Base-by-base conservation (phyloP, 2,329 filamentous ascomycete genomes). In the Cladophialophora immunda region DNA sequence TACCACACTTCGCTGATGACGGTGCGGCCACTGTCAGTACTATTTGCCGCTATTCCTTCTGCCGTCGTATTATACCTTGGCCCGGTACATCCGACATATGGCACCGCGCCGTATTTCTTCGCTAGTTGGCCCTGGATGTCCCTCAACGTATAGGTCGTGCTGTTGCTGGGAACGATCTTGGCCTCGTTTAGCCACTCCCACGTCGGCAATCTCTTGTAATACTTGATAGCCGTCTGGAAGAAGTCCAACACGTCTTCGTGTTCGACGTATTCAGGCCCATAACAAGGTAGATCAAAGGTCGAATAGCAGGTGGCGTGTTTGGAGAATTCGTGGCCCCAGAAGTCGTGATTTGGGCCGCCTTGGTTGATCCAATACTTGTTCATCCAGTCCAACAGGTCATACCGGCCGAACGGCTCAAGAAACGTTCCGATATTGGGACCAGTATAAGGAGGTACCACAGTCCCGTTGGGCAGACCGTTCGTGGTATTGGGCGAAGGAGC, bases 271-370 rank as follows among this genome's bases (percentile, higher is more conserved):
- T 81, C 73, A 4, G 87, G 86, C 0, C 87, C 87, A 76, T 89
- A 91, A 83, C 89, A 91, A 32, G 86, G 83, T n/a, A 73, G 29
- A 73, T 90, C 87, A 74, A 91, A 90, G 67, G 85, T 89, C 55
- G 84, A 87, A 80, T 81, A 90, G 81, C 89, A 91, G 15, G 88
- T 90, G 2, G 84, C 88, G 77, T 90, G 88, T 80, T 90, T 90
- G 78, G 81, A 84, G 80, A 88, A 90, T 75, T 90, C 88, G 79
- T 90, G 88, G 45, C 78, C 88, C 88, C 88, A 90, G 78, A 91
- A 86, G 36, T 84, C 81, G 58, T 79, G 76, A 78, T 88, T 90
- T 15, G 84, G 81, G 57, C 84, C 82, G 67, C 79, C 79, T 70
- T 86, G 86, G 56, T 83, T 83, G 70, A 89, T 82, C 89, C 89